Conservation (phyloP, 805 yeast species). For the Sugiyamaella marilandica region DNA sequence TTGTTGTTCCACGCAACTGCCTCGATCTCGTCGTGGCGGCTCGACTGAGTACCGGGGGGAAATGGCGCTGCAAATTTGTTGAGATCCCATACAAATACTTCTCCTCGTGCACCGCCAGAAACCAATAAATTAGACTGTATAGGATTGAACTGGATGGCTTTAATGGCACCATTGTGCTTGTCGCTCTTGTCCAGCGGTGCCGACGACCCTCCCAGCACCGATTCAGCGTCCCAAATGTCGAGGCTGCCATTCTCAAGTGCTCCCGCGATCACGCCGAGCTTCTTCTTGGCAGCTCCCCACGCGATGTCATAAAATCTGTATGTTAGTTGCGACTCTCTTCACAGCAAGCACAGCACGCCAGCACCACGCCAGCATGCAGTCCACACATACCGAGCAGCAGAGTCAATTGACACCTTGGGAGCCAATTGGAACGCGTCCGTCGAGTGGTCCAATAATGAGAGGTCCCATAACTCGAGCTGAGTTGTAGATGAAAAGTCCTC, state of each 20-base stretch:
- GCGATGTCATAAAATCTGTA: constrained; percentile 66
- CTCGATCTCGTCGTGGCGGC: constrained; percentile 71
- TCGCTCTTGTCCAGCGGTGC: constrained; percentile 48
- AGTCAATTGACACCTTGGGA: constrained; percentile 43
- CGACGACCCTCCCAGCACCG: constrained; percentile 41
- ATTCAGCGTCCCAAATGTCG: constrained; percentile 68
- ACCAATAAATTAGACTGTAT: constrained; percentile 66
- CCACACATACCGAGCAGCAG: constrained; percentile 42
- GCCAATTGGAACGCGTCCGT: constrained; percentile 28
- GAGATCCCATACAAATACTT: constrained; percentile 86
- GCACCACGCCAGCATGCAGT: constrained; percentile 1
- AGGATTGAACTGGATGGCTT: constrained; percentile 72
- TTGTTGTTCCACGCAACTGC: constrained; percentile 85
- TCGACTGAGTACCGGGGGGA: constrained; percentile 69
- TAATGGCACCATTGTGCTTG: constrained; percentile 67
- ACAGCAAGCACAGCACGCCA: constrained; percentile 15
- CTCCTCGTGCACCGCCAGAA: constrained; percentile 86
- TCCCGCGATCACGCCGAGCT: constrained; percentile 67
- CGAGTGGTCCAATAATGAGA: constrained; percentile 37
- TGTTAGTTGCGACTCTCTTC: constrained; percentile 2
- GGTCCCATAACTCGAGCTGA: constrained; percentile 73
- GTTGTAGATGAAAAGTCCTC: constrained; percentile 78
- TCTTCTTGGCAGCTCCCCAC: constrained; percentile 61
- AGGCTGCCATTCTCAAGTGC: constrained; percentile 81
- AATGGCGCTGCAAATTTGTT: constrained; percentile 46